These are phyloP conservation scores for Collybiopsis confluens DNA, from an alignment of 768 basidiomycete species.

Conservation along the genomic window DNA sequence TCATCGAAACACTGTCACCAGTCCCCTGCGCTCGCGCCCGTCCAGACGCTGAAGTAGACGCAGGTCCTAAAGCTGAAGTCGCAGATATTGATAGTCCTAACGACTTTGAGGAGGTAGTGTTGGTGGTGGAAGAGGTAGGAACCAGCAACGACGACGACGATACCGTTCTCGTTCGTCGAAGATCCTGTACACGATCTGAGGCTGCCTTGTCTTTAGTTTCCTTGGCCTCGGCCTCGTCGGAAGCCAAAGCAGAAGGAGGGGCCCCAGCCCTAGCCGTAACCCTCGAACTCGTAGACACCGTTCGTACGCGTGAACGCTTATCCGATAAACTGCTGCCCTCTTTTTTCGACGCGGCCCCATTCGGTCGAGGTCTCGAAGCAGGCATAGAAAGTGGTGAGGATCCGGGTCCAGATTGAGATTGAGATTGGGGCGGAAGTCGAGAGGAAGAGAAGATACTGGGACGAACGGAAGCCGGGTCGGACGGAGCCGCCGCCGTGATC, in stretches of 20 bases:
- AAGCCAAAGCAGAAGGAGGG: neutral
- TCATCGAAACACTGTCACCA: no score
- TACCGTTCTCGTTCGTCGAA: neutral
- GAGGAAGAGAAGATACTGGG: neutral
- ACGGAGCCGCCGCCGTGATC: neutral
- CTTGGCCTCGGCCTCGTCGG: neutral
- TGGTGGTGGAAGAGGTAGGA: no score
- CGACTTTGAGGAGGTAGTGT: no score
- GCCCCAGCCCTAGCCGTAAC: neutral
- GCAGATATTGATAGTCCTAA: no score
- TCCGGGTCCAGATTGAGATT: no score
- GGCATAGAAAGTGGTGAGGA: neutral
- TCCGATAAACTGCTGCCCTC: no score
- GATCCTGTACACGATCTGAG: no score
- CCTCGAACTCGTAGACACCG: neutral
- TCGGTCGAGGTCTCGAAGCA: neutral
- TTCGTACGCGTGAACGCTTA: neutral
- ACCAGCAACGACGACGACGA: neutral
- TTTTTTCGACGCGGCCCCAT: no score
- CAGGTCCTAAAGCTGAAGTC: no score
- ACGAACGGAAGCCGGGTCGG: slow-evolving; percentile 9
- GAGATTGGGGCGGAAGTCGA: no score
- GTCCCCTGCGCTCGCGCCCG: no score
- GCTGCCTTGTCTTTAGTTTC: neutral
- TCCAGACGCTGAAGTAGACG: no score